Evolutionary conservation across 1,284 basidiomycete genomes (phyloP), one percentile per base, ranked within the genome.

Genomic region (Meira miltonrushii): DNA sequence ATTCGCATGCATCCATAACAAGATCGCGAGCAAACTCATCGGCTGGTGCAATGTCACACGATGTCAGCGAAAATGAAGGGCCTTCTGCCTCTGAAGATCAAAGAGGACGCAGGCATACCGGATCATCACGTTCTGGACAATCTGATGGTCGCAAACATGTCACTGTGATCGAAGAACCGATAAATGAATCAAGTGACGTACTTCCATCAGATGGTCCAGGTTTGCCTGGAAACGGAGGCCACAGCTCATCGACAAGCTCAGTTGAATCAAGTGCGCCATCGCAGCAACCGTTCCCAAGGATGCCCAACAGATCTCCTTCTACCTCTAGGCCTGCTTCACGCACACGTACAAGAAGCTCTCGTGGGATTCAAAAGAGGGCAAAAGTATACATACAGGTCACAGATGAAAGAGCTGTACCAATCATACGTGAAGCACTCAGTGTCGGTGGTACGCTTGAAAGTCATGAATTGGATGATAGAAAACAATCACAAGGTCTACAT

Each of bases 381-480:
- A 69, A 68, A 57, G 59, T 74, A 12, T 66, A 69, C 57, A 46
- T 74, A 2, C 63, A 74, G 40, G 62, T 74, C 33, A 60, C 69
- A 5, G 72, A 74, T 44, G 41, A 48, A 37, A 64, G 72, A n/a
- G 72, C 69, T n/a, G 47, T 73, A 6, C 64, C 64, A 8, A 62
- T 63, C 1, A 61, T 74, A 4, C 64, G 66, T 39, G 64, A 65
- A 17, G 72, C 72, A n/a, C 66, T 74, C 43, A 65, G 65, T 54
- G 66, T 73, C 9, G 72, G 71, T 9, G 72, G 72, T 17, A 69
- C 65, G n/a, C 61, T 60, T 13, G 68, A 69, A 39, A 38, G 19
- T 15, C 56, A 53, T 10, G 61, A 62, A 38, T 17, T 23, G 13
- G 63, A 65, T 25, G 57, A 62, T 19, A 33, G 37, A 17, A 33